phyloP scores from a whole-genome alignment of 2,329 filamentous ascomycete genomes.

The Plectosphaerella cucumerina region DNA sequence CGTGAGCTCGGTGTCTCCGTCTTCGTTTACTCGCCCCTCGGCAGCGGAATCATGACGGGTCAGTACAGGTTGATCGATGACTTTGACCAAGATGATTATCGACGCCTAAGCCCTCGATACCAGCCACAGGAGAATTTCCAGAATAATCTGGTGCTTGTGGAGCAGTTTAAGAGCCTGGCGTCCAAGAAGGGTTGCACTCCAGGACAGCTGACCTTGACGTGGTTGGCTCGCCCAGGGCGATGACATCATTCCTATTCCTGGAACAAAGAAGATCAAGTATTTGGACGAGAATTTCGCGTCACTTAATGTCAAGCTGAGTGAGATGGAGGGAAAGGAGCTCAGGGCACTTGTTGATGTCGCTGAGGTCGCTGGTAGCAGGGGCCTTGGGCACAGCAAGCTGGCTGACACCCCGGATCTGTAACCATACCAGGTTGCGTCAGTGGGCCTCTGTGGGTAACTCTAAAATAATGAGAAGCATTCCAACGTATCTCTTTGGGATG shows the following conservation, averaged over 20 bases:
- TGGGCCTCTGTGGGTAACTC: too few relatives aligned
- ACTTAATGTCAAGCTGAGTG: too few relatives aligned
- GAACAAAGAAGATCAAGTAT: constrained; percentile 44
- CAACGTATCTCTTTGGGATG: too few relatives aligned
- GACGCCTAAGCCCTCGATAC: constrained; percentile 43
- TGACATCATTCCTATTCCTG: constrained; percentile 56
- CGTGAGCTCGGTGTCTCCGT: constrained; percentile 55
- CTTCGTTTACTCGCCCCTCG: constrained; percentile 55
- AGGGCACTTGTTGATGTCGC: too few relatives aligned
- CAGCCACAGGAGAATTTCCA: constrained; percentile 46
- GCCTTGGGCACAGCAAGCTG: too few relatives aligned
- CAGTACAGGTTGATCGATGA: constrained; percentile 39
- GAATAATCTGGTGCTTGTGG: constrained; percentile 52
- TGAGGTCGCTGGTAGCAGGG: too few relatives aligned
- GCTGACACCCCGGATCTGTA: too few relatives aligned
- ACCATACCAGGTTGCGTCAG: too few relatives aligned
- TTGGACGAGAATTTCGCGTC: too few relatives aligned
- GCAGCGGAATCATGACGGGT: too few relatives aligned
- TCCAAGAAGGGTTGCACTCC: constrained; percentile 50
- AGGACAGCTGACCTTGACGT: constrained; percentile 57
- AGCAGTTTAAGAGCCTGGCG: constrained; percentile 43
- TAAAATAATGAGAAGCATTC: too few relatives aligned
- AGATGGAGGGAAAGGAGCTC: too few relatives aligned
- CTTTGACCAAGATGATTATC: constrained; percentile 43
- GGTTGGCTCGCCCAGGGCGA: constrained; percentile 57